These are phyloP conservation scores for Neofusicoccum cordaticola DNA, from an alignment of 2,329 filamentous ascomycete species.

Conservation along the genomic window DNA sequence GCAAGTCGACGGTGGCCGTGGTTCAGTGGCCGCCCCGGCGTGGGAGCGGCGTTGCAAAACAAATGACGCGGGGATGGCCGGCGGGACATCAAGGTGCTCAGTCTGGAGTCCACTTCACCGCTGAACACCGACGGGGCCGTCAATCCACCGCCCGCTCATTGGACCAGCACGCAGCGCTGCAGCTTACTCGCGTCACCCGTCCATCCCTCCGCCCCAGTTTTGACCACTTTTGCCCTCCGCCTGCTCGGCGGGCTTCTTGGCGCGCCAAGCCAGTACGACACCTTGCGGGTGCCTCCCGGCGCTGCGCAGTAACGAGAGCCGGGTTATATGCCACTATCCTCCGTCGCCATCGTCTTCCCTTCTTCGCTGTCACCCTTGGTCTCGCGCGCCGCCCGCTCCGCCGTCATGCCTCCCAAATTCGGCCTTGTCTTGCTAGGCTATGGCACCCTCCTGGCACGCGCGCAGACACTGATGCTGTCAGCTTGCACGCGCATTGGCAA, in stretches of 20 bases:
- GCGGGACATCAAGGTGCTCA: slow-evolving; percentile 13
- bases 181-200: not conserved
- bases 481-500: not conserved
- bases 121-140: not conserved
- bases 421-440: not conserved
- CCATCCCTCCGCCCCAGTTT: not conserved
- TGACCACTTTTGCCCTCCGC: not conserved
- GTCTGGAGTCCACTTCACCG: not conserved
- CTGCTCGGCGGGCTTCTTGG: not conserved
- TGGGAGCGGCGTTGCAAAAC: not conserved
- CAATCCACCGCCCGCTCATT: not conserved
- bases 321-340: not conserved
- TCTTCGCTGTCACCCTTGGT: not conserved
- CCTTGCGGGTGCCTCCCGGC: not conserved
- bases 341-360: not conserved
- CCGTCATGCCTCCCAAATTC: not conserved
- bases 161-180: not conserved
- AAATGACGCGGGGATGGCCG: not conserved
- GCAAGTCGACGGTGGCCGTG: not conserved
- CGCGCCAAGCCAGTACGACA: not conserved
- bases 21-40: too few relatives aligned
- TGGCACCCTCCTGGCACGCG: not conserved
- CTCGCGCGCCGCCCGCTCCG: not conserved
- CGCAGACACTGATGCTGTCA: not conserved
- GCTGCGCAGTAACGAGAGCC: not conserved